A percentile compares a stretch with the other conserved stretches of the same genome.
Conservation (phyloP, 163 green algal genomes). For the Scenedesmus sp. region DNA sequence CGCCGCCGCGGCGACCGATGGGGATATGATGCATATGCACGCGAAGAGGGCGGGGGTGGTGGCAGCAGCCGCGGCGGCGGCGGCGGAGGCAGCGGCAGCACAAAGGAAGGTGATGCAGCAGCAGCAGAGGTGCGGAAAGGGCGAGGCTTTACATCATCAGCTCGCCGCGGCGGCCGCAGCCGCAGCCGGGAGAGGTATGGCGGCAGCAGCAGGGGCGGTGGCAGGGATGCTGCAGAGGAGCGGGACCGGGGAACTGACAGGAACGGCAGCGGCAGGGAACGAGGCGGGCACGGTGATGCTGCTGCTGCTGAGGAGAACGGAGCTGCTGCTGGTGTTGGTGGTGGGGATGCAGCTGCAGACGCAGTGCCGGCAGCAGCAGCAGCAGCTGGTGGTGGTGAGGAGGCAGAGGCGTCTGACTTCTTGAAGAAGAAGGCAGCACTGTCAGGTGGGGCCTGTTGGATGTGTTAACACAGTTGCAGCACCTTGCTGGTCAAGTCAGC, state of each 20-base stretch:
- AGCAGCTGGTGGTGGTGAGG: neutral
- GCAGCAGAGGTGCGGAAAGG: conserved; percentile 25
- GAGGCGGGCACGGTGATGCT: neutral
- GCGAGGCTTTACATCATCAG: conserved; percentile 6
- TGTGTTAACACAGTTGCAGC: neutral
- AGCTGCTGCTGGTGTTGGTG: conserved; percentile 10
- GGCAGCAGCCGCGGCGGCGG: neutral
- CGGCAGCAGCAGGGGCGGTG: neutral
- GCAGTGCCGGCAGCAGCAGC: neutral
- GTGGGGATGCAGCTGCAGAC: neutral
- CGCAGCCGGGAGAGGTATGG: neutral
- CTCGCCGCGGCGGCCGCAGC: neutral
- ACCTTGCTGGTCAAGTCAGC: neutral
- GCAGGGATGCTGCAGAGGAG: neutral
- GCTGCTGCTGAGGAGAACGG: neutral
- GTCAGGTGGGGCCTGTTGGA: neutral
- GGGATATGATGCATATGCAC: conserved; percentile 16
- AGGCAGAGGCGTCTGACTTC: conserved; percentile 19
- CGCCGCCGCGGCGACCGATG: neutral
- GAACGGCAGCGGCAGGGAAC: conserved; percentile 10
- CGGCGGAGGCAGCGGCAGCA: neutral
- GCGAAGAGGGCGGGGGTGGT: neutral
- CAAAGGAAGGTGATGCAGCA: neutral
- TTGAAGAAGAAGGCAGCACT: conserved; percentile 33
- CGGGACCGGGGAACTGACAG: neutral